Evolutionary conservation across 208 protist genomes (phyloP).

Genomic region (Phytomonas serpens): DNA sequence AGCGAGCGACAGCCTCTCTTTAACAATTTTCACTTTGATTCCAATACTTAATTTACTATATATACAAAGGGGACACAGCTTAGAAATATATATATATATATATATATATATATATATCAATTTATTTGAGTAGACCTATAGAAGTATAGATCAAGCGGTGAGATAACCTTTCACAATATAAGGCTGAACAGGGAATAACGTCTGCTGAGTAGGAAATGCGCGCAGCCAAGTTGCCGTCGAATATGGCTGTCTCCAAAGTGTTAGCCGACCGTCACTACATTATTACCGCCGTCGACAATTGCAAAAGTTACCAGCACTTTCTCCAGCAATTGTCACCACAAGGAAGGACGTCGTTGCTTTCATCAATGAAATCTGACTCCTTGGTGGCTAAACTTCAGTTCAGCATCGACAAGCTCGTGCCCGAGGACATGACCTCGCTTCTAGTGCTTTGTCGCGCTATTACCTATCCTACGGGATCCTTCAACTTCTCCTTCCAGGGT

Average conservation of each 20-base stretch:
- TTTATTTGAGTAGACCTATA: background rate
- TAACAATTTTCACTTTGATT: background rate
- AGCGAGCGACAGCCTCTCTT: background rate
- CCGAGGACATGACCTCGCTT: constrained; percentile 32
- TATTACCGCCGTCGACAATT: constrained; percentile 30
- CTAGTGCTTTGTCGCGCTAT: constrained; percentile 38
- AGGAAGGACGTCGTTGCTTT: background rate
- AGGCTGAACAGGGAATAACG: background rate
- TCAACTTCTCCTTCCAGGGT: constrained; percentile 64
- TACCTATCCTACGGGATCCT: constrained; percentile 25
- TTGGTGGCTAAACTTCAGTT: constrained; percentile 16
- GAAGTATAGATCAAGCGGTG: background rate
- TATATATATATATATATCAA: background rate
- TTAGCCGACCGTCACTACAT: constrained; percentile 28
- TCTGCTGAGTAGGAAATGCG: constrained; percentile 19
- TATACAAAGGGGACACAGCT: background rate
- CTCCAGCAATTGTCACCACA: background rate
- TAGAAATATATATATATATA: background rate
- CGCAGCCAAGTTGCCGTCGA: constrained; percentile 25
- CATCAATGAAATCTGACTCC: background rate
- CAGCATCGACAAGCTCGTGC: constrained; percentile 37
- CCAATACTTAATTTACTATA: background rate
- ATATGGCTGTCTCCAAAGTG: constrained; percentile 21
- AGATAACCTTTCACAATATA: background rate
- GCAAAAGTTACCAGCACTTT: constrained; percentile 30